Evolutionary conservation across 2,329 filamentous ascomycete species (phyloP), one percentile per base, ranked within the genome.

Genomic region (Fusarium virguliforme): DNA sequence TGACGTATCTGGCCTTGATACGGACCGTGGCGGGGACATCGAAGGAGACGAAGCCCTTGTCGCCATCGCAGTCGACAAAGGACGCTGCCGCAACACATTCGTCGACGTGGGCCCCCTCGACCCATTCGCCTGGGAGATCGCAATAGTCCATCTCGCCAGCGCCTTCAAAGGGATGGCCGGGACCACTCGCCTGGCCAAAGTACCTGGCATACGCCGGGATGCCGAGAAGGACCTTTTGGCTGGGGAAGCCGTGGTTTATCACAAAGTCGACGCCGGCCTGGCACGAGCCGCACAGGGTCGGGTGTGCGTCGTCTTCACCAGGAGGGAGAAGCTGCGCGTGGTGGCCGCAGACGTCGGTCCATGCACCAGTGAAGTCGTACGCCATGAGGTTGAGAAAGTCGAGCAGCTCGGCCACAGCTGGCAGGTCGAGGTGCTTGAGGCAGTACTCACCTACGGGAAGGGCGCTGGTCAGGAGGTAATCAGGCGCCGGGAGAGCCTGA

Each of bases 331-430:
- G 85, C 74, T 91, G 89, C 2, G 90, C 88, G 38, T 92, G 90
- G 75, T 92, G 89, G 12, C 90, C 90, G 9, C 85, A 87, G 32
- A 87, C 85, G 24, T 83, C 78, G 2, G 85, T 86, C 90, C 90
- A 92, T 8, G 88, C 84, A 0, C 90, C 90, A 0, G 86, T 85
- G 71, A 91, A 91, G 77, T 92, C 90, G 75, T 92, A 92, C 12
- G 86, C 84, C 91, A 92, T 92, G 48, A 92, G 82, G 74, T 92
- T 91, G 67, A 92, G 81, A 73, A 87, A 83, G 76, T 92, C 89
- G 50, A 92, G 83, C 38, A 88, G 80, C 4, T 81, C 71, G 2
- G 85, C 82, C 2, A 87, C 86, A 10, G 83, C 80, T 3, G 74
- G 72, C 4, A 92, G 80, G 68, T 91, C 84, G 75, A 92, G 89